Conservation (phyloP, 2,329 filamentous ascomycete genomes). For the Penicillium nordicum region DNA sequence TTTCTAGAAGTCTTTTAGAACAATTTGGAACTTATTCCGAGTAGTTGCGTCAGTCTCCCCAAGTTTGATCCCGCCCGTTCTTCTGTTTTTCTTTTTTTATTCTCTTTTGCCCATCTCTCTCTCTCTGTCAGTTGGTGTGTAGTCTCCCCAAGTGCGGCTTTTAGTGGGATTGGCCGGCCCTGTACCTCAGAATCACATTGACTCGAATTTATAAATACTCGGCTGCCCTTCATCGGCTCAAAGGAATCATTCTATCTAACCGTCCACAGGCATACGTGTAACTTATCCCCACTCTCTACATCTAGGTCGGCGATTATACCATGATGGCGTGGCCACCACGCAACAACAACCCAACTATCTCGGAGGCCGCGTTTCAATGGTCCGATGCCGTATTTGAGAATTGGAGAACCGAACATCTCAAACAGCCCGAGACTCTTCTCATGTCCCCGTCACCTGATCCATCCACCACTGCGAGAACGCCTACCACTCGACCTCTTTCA, state of each 20-base stretch:
- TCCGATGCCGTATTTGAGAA: background rate
- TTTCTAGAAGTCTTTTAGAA: background rate
- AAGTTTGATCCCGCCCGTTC: background rate
- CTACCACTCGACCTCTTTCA: background rate
- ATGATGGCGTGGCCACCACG: conserved; percentile 1
- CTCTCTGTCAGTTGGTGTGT: background rate
- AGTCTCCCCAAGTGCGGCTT: background rate
- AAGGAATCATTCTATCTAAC: background rate
- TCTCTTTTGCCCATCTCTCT: background rate
- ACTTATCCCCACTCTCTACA: background rate
- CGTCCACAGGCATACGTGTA: background rate
- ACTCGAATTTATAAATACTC: background rate
- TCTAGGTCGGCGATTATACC: background rate
- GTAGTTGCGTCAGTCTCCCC: background rate
- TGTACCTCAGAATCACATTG: background rate
- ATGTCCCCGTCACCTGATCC: background rate
- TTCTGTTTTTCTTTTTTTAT: background rate
- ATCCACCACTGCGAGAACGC: background rate
- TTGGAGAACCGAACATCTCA: background rate
- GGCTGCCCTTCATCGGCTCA: background rate
- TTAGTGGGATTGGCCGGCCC: background rate
- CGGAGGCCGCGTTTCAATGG: background rate
- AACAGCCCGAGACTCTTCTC: background rate
- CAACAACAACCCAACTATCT: background rate
- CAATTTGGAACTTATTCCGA: background rate